A percentile compares a stretch with the other conserved stretches of the same genome.
Evolutionary conservation across 345 rosid species (phyloP).

Genomic region (Gossypium anomalum): DNA sequence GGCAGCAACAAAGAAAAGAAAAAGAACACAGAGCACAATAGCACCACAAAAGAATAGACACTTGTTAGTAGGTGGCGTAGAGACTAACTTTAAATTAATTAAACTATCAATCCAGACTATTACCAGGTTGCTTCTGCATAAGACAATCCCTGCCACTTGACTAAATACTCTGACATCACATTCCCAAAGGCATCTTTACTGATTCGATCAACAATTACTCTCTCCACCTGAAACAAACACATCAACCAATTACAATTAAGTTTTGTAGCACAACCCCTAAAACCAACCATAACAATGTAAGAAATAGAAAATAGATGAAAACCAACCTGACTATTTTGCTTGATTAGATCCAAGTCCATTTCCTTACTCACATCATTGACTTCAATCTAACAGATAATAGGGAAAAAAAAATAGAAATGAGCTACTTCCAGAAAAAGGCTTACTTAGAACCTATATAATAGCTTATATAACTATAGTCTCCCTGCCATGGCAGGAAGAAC

Average conservation of each 20-base stretch:
- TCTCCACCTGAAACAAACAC: constrained; percentile 66
- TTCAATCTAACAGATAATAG: constrained; percentile 61
- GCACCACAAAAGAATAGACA: not conserved
- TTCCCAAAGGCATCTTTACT: constrained; percentile 62
- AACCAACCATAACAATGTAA: constrained; percentile 1
- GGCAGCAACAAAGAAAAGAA: not conserved
- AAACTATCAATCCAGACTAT: constrained; percentile 4
- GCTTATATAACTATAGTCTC: not conserved
- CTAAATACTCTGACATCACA: constrained; percentile 87
- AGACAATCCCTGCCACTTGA: constrained; percentile 99
- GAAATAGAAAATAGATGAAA: constrained; percentile 11
- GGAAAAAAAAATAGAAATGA: not conserved
- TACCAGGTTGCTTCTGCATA: constrained; percentile 99
- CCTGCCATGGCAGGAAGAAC: not conserved
- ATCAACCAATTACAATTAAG: constrained; percentile 19
- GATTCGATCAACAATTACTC: constrained; percentile 83
- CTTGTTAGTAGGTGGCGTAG: not conserved
- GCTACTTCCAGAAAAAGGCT: not conserved
- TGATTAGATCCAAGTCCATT: constrained; percentile 98
- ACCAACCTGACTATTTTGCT: constrained; percentile 90
- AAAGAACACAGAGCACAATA: not conserved
- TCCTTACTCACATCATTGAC: constrained; percentile 97
- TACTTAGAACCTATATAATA: not conserved
- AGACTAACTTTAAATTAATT: constrained; percentile 2
- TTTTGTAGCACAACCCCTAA: not conserved